Conservation (phyloP, 2,329 filamentous ascomycete species). For the Trichoderma sp. region DNA sequence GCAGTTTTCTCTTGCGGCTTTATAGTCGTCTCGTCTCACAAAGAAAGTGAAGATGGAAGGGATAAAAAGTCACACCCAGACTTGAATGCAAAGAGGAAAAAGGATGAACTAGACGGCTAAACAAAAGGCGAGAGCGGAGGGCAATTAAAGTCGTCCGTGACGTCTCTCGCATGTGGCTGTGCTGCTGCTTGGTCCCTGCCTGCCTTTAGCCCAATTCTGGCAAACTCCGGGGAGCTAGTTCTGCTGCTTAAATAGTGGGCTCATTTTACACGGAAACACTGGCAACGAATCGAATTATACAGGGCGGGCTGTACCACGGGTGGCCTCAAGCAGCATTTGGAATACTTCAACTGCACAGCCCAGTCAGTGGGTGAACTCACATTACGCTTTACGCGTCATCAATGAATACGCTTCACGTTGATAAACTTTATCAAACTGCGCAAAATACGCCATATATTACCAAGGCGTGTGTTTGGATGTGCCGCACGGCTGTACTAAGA, state of each 20-base stretch:
- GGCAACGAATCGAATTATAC: neutral
- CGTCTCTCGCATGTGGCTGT: constrained; percentile 13
- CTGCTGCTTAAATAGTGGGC: constrained; percentile 2
- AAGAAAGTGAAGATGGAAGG: neutral
- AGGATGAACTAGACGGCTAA: neutral
- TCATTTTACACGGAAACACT: neutral
- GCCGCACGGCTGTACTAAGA: neutral
- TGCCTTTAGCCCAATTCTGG: neutral
- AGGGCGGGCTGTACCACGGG: neutral
- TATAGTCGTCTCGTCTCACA: neutral
- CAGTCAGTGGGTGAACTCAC: neutral
- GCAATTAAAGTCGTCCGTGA: neutral
- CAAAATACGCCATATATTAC: neutral
- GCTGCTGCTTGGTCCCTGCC: neutral
- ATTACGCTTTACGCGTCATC: neutral
- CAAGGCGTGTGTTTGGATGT: neutral
- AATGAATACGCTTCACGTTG: neutral
- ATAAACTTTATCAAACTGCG: neutral
- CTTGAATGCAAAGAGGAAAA: neutral
- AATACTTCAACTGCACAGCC: neutral
- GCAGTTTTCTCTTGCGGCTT: neutral
- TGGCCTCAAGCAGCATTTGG: neutral
- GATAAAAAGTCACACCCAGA: neutral
- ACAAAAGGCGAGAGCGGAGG: neutral
- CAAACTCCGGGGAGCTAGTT: neutral